Evolutionary conservation across 495 filamentous ascomycete species (phyloP).

Genomic region (Hypoxylon lenormandii): DNA sequence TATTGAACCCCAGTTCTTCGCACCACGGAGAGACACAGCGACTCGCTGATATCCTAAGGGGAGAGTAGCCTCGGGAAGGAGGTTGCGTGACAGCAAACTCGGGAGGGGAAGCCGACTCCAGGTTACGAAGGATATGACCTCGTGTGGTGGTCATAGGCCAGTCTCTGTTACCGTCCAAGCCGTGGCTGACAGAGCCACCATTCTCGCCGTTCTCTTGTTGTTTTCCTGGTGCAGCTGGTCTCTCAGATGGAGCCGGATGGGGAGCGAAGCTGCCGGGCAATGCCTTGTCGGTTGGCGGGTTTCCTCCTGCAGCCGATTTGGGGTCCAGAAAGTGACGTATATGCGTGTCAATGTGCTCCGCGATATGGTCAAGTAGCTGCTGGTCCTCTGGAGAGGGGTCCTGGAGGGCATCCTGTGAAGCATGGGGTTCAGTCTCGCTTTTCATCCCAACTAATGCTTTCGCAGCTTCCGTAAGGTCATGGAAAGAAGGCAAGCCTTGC

Average conservation of each 20-base stretch:
- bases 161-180: slow-evolving; percentile 49
- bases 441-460: slow-evolving; percentile 25
- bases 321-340: slow-evolving; percentile 26
- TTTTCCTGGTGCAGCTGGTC: slow-evolving; percentile 1
- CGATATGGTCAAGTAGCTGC: slow-evolving; percentile 36
- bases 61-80: slow-evolving; percentile 31
- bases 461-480: slow-evolving; percentile 25
- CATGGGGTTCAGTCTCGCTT: neutral
- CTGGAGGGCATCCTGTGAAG: neutral
- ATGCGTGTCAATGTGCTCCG: slow-evolving; percentile 31
- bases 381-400: slow-evolving; percentile 9
- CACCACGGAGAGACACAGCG: slow-evolving; percentile 40
- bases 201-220: slow-evolving; percentile 14
- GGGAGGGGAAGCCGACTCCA: slow-evolving; percentile 10
- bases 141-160: slow-evolving; percentile 35
- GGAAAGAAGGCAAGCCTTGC: slow-evolving; percentile 29
- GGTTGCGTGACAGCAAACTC: slow-evolving; percentile 10
- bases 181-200: slow-evolving; percentile 28
- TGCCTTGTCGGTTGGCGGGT: slow-evolving; percentile 4
- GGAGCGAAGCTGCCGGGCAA: neutral
- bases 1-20: slow-evolving; percentile 31
- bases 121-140: slow-evolving; percentile 20
- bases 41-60: slow-evolving; percentile 12
- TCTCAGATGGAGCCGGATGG: neutral
- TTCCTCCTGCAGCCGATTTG: neutral